Conservation (phyloP, 352 stramenopile genomes). For the Phytophthora ohioensis region DNA sequence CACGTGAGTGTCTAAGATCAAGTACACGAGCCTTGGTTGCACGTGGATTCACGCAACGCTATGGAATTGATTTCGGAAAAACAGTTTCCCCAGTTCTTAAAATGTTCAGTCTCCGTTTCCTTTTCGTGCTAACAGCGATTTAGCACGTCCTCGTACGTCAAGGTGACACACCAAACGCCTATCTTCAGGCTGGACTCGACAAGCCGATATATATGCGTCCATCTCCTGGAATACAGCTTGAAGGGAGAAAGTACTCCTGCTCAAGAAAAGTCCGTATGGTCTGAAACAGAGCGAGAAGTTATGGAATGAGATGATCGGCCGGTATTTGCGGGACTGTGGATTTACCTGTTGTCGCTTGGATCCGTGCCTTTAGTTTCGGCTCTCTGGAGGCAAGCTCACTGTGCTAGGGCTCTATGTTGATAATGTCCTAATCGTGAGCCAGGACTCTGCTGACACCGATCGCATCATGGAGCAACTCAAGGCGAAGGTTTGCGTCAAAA, state of each 20-base stretch:
- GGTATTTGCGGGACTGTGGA: not conserved
- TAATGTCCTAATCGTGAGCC: not conserved
- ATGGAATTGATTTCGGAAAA: not conserved
- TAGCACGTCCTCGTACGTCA: not conserved
- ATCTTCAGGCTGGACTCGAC: not conserved
- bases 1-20: not conserved
- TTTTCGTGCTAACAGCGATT: not conserved
- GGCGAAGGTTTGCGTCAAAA: too few species aligned
- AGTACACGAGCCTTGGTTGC: not conserved
- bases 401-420: not conserved
- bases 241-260: not conserved
- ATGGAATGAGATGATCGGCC: not conserved
- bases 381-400: not conserved
- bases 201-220: not conserved
- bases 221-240: not conserved
- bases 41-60: not conserved
- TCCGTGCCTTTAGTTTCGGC: not conserved
- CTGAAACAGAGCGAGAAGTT: not conserved
- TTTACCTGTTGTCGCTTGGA: not conserved
- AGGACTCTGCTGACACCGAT: not conserved
- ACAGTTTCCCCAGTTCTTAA: not conserved
- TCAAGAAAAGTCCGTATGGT: not conserved
- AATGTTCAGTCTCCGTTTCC: not conserved
- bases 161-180: not conserved
- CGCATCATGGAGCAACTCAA: too few species aligned